A percentile compares a stretch with the other conserved stretches of the same genome.
Conservation (phyloP, 2,329 filamentous ascomycete species). For the Fusarium annulatum region DNA sequence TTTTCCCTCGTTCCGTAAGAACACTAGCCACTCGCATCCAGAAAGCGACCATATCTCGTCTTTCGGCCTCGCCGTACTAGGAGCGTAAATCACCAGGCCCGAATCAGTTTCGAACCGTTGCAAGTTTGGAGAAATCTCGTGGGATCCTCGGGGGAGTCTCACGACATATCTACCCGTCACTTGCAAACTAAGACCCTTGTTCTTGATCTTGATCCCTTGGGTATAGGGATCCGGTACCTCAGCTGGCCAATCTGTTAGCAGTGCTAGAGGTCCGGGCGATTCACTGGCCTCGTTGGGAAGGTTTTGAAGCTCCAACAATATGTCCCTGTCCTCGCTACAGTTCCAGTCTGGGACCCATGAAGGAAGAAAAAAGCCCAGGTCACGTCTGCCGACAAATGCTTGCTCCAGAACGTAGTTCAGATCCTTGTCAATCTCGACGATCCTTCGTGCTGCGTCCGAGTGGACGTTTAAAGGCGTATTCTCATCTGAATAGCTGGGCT, state of each 20-base stretch:
- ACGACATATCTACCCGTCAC: not conserved
- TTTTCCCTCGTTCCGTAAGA: not conserved
- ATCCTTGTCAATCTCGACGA: not conserved
- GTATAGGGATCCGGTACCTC: fast-evolving
- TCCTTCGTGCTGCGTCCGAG: not conserved
- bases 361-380: not conserved
- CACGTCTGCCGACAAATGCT: not conserved
- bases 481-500: not conserved
- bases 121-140: not conserved
- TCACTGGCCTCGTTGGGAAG: fast-evolving
- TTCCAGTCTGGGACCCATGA: not conserved
- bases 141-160: not conserved
- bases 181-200: not conserved
- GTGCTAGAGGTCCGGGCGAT: not conserved
- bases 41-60: not conserved
- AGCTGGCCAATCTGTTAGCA: not conserved
- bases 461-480: not conserved
- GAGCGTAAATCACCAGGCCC: not conserved
- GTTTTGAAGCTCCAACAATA: not conserved
- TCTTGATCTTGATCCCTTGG: not conserved
- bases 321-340: not conserved
- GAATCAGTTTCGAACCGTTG: not conserved
- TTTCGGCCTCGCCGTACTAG: not conserved
- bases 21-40: not conserved
- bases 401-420: not conserved